Base-by-base conservation (phyloP, 2,329 filamentous ascomycete genomes). In the Akanthomyces muscarius region DNA sequence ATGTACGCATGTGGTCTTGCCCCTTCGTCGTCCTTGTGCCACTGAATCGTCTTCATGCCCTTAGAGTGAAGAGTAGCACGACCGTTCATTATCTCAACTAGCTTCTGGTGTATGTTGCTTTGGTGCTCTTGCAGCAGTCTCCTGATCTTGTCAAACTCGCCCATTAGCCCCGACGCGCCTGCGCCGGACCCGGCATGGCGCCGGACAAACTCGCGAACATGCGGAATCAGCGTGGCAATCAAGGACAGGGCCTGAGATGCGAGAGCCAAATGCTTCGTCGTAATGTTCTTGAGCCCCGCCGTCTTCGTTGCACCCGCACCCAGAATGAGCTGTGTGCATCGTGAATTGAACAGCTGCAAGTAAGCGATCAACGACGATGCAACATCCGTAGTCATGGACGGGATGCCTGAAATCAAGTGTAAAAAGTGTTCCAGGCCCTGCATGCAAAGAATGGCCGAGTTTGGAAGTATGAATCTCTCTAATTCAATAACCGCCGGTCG, bases 221-320 rank as follows among this genome's bases (percentile, higher is more conserved):
- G 93, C 0, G 95, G 94, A 5, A 97, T 88, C 1, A 98, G 80
- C 0, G 91, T 87, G 28, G 93, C 90, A 52, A 96, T 87, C 73
- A 99, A 97, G 51, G 89, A 89, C 23, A 98, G 78, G 0, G 93
- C 90, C 74, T 97, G 94, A 0, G 90, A 93, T 2, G 95, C 93
- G 21, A 98, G 86, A 0, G 95, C 93, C 1, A 99, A 84, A 76
- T 99, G 94, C 70, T 95, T 95, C 0, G 95, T 97, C 0, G 91
- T 97, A 73, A 99, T 99, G 71, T 97, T 97, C 74, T 92, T 97
- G 23, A 99, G 80, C 0, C 94, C 94, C 1, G 93, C 95, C 28
- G 90, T 92, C 42, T 87, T 83, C 5, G 91, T 97, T 4, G 95
- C 95, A 5, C 95, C 95, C 1, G 95, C 95, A 1, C 95, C 95